These are phyloP conservation scores for Colletotrichum magnum DNA, from an alignment of 2,329 filamentous ascomycete species.

Conservation along the genomic window DNA sequence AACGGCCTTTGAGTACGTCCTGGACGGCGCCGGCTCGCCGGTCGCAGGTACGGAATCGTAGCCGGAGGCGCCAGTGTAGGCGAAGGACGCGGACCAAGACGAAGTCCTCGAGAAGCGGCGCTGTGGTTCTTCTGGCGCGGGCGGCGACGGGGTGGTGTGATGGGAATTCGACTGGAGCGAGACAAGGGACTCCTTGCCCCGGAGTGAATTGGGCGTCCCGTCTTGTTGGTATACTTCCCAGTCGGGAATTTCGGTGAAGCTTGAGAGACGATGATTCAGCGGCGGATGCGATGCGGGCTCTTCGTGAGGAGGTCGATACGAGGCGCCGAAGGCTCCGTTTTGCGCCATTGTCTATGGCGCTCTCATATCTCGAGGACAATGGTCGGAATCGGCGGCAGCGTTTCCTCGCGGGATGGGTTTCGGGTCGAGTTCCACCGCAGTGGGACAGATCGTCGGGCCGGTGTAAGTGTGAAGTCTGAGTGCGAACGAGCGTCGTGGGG, in stretches of 20 bases:
- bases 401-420: not conserved
- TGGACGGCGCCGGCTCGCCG: slow-evolving; percentile 40
- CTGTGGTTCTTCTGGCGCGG: slow-evolving; percentile 14
- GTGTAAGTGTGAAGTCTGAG: slow-evolving; percentile 11
- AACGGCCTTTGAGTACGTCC: slow-evolving; percentile 44
- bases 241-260: slow-evolving; percentile 51
- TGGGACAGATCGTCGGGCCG: slow-evolving; percentile 2
- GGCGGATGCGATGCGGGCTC: slow-evolving; percentile 5
- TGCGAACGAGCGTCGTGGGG: not conserved
- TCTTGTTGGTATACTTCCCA: slow-evolving; percentile 47
- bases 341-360: slow-evolving; percentile 33
- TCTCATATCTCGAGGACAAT: slow-evolving; percentile 34
- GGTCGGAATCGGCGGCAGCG: not conserved
- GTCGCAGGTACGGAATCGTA: slow-evolving; percentile 44
- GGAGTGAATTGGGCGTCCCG: slow-evolving; percentile 44
- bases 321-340: slow-evolving; percentile 44
- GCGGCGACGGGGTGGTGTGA: slow-evolving; percentile 31
- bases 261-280: slow-evolving; percentile 52
- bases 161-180: slow-evolving; percentile 56
- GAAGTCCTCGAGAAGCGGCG: slow-evolving; percentile 30
- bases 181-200: slow-evolving; percentile 55
- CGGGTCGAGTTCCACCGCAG: slow-evolving; percentile 10
- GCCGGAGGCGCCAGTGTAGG: slow-evolving; percentile 43
- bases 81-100: slow-evolving; percentile 48
- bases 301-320: slow-evolving; percentile 44